Evolutionary conservation across 1,284 basidiomycete species (phyloP).

Genomic region (Cystobasidium slooffiae): DNA sequence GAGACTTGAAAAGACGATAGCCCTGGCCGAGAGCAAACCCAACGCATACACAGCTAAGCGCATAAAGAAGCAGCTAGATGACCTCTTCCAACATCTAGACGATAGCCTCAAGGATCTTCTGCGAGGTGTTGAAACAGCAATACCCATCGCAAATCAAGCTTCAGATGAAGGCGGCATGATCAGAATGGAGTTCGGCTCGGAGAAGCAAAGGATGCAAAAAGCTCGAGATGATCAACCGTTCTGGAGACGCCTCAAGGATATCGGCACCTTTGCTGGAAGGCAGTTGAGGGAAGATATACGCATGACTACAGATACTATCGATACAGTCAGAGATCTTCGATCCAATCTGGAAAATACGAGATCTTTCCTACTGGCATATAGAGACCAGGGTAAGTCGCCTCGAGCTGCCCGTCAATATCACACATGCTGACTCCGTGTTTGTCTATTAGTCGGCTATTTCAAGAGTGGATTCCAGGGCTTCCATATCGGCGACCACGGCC

Average conservation of each 20-base stretch:
- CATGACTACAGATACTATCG: conserved; percentile 48
- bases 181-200: conserved; percentile 36
- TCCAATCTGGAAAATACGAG: conserved; percentile 49
- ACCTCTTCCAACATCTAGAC: conserved; percentile 45
- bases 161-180: conserved; percentile 47
- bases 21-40: conserved; percentile 26
- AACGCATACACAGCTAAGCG: conserved; percentile 7
- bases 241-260: conserved; percentile 41
- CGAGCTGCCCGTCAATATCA: neutral
- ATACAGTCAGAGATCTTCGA: conserved; percentile 44
- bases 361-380: conserved; percentile 44
- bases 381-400: conserved; percentile 43
- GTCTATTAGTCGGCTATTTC: conserved; percentile 3
- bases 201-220: conserved; percentile 34
- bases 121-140: conserved; percentile 48
- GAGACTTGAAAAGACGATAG: conserved; percentile 51
- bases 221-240: conserved; percentile 41
- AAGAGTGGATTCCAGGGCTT: conserved; percentile 51
- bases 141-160: conserved; percentile 47
- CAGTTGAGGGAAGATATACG: conserved; percentile 49
- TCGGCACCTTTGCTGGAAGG: conserved; percentile 44
- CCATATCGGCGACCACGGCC: conserved; percentile 49
- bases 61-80: conserved; percentile 10
- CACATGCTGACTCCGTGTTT: neutral
- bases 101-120: conserved; percentile 50